Base-by-base conservation (phyloP, 371 early-diverging fungal species). In the Smittium culicis region DNA sequence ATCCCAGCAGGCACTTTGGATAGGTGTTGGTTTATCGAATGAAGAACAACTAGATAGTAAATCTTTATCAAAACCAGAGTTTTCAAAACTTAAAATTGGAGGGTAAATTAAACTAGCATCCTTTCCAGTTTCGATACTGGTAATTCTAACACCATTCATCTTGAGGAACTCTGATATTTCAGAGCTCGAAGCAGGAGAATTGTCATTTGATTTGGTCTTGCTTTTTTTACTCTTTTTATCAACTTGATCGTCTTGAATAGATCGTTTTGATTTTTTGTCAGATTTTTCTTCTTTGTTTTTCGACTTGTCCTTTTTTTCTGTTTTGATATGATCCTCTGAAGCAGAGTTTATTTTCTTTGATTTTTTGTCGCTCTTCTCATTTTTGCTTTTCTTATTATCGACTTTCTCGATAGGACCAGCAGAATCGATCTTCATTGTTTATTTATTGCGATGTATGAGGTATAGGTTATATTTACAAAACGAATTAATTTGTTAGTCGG, bases 1-100 rank as follows among this genome's bases (percentile, higher is more conserved):
- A 11, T 99, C 99, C 55, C 99, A 92, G 1, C 97, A 91, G 80
- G 95, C 96, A 68, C 93, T 79, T 79, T 99, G 99, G 73, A 99
- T 99, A 11, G 98, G 97, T 17, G 99, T 94, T 2, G 99, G 99
- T 25, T 80, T 80, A 28, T 83, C 76, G 78, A 94, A 99, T 29
- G 88, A 86, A 74, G 84, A 79, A 73, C 96, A 89, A 33, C 88
- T 85, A 30, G 85, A 79, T 61, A 94, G 75, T 61, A 99, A 77
- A 59, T 82, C 77, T 54, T 87, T 85, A 69, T 66, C 65, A 35
- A 93, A 85, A 31, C 83, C 80, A 27, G 91, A 84, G 65, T 91
- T 83, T 34, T 70, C 68, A 68, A 96, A 94, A 66, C 87, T 81
- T 61, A 90, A 75, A 66, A 86, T 88, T 35, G 93, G 94, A 61